Percentiles rank a stretch among this genome's conserved stretches.
phyloP scores from a whole-genome alignment of 2,329 filamentous ascomycete genomes.

The Colletotrichum tanaceti region DNA sequence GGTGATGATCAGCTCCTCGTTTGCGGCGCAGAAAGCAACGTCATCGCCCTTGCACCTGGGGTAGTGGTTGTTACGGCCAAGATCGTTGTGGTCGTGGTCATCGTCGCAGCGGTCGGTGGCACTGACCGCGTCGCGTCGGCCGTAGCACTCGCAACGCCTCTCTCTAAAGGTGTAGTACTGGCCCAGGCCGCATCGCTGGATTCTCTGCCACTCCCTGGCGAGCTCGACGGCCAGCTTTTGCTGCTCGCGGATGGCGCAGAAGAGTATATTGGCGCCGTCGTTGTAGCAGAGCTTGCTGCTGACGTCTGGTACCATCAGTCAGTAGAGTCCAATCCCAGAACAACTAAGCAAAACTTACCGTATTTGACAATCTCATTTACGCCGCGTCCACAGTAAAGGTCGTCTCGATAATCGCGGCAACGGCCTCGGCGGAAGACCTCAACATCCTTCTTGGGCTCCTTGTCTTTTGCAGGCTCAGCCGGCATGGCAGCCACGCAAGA shows the following conservation, averaged over 20 bases:
- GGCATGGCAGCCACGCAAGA: constrained; percentile 32
- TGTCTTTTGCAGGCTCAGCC: constrained; percentile 15
- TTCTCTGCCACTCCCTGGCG: constrained; percentile 21
- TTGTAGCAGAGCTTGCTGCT: constrained; percentile 26
- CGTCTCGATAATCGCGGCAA: constrained; percentile 23
- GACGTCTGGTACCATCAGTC: constrained; percentile 8
- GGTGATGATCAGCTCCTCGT: constrained; percentile 25
- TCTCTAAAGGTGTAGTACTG: constrained; percentile 27
- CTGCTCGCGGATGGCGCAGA: constrained; percentile 37
- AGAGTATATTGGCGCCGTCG: constrained; percentile 27
- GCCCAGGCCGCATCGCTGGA: constrained; percentile 20
- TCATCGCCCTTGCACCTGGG: constrained; percentile 32
- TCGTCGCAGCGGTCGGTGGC: constrained; percentile 11
- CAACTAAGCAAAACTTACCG: not conserved
- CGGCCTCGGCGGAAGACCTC: constrained; percentile 30
- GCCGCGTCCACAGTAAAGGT: constrained; percentile 34
- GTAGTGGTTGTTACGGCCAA: constrained; percentile 18
- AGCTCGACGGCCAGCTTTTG: constrained; percentile 23
- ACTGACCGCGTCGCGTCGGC: constrained; percentile 14
- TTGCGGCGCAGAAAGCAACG: constrained; percentile 32
- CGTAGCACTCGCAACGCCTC: constrained; percentile 33
- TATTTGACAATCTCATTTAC: constrained; percentile 30
- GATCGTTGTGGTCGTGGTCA: constrained; percentile 8
- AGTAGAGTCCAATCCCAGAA: not conserved
- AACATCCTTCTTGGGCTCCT: not conserved